Conservation (phyloP, 2,329 filamentous ascomycete genomes). For the Penicillium carneum region DNA sequence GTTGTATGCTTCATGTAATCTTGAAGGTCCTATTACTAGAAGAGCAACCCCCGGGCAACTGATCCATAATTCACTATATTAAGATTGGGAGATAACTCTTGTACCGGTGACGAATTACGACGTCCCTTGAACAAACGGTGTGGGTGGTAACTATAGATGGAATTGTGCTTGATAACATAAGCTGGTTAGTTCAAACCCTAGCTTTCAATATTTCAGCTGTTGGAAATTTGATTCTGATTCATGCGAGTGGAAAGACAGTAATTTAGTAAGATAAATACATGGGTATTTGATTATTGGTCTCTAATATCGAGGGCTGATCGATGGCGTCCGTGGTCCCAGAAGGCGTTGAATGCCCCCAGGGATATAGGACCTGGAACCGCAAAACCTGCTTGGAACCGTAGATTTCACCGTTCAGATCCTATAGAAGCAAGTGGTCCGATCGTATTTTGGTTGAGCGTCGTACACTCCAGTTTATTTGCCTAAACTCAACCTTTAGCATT, state of each 20-base stretch:
- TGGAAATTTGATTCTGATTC: not conserved
- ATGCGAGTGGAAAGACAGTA: not conserved
- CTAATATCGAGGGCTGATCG: not conserved
- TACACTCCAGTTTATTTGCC: not conserved
- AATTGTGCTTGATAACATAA: slow-evolving; percentile 26
- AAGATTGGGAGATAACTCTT: not conserved
- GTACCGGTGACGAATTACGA: not conserved
- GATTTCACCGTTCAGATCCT: not conserved
- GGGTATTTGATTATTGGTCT: slow-evolving; percentile 7
- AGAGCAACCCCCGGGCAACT: not conserved
- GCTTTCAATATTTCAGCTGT: not conserved
- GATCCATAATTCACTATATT: not conserved
- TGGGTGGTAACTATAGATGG: slow-evolving; percentile 34
- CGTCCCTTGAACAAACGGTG: not conserved
- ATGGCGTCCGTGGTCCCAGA: not conserved
- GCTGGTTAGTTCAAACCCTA: not conserved
- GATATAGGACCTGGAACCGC: not conserved
- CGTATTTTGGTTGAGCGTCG: not conserved
- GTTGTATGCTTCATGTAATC: not conserved
- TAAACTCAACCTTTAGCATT: not conserved
- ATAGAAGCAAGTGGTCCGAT: not conserved
- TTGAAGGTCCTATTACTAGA: not conserved
- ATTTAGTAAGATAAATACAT: not conserved
- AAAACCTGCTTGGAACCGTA: not conserved
- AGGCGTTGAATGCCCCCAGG: not conserved